A percentile compares a stretch with the other conserved stretches of the same genome.
Evolutionary conservation across 257 asterid species (phyloP).

Genomic region (Nicotiana noctiflora): DNA sequence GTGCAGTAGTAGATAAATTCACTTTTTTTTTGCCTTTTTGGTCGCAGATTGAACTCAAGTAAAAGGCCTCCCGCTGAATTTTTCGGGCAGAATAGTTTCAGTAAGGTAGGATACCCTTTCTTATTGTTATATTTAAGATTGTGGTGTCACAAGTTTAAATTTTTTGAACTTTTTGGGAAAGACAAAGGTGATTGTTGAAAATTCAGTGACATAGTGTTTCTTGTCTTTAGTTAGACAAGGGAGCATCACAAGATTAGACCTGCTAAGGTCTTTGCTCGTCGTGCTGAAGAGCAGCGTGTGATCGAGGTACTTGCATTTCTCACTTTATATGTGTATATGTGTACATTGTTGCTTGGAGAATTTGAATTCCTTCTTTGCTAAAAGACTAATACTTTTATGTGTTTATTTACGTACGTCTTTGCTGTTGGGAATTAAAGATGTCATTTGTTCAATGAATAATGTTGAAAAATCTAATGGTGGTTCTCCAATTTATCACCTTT

Average conservation of each 20-base stretch:
- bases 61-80: constrained; percentile 12
- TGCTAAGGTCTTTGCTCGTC: constrained; percentile 12
- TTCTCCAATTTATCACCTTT: not conserved
- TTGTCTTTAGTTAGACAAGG: constrained; percentile 22
- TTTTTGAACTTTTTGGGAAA: not conserved
- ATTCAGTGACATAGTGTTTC: not conserved
- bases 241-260: constrained; percentile 14
- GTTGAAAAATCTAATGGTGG: not conserved
- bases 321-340: not conserved
- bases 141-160: not conserved
- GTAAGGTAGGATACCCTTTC: constrained; percentile 11
- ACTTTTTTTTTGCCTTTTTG: not conserved
- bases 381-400: too few species aligned
- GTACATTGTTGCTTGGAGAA: not conserved
- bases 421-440: not conserved
- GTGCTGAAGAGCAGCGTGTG: constrained; percentile 22
- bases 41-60: constrained; percentile 15
- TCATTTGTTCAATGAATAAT: not conserved
- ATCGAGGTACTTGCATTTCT: constrained; percentile 18
- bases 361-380: too few species aligned
- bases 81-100: constrained; percentile 11
- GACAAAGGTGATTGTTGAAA: not conserved
- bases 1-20: not conserved
- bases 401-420: too few species aligned
- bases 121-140: not conserved